Evolutionary conservation across 2,329 filamentous ascomycete species (phyloP), one percentile per base, ranked within the genome.

Genomic region (Coleophoma eucalyptorum): DNA sequence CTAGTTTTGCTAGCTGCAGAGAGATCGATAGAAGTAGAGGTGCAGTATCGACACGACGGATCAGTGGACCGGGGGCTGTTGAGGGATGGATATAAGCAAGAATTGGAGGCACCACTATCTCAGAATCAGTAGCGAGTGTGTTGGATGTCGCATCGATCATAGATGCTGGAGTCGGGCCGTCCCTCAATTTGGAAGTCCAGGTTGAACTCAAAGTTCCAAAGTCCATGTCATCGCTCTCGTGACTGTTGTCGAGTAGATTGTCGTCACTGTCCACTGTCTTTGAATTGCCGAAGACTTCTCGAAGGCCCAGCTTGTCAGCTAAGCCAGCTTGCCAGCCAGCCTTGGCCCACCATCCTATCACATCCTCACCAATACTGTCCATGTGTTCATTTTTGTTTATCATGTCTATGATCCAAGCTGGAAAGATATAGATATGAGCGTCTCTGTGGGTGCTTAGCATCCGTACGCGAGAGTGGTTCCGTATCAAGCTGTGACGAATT

Each of bases 281-380:
- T 48, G 66, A 66, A 51, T 65, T 73, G 13, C 79, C 75, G 46
- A 94, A 75, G 4, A 93, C 79, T 42, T 86, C 76, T 46, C 80
- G 73, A 48, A 96, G 72, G 1, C 84, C 81, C 7, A 97, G 77
- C 68, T 96, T 97, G 47, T 87, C 82, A 1, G 81, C 82, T 3
- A 97, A 74, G 0, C 90, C 89, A 3, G 80, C 76, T 68, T 97
- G 92, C 94, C 94, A 99, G 49, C 85, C 84, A 1, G 93, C 84
- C 67, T 97, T 97, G 33, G 92, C 90, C 91, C 92, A 96, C 88
- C 90, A 96, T 6, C 92, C 91, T 15, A 97, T 76, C 5, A 97
- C 83, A 63, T 97, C 93, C 67, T 97, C 93, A 32, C 88, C 89
- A 44, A 99, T 84, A 50, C 86, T 95, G 61, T 96, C 89, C 55